Base-by-base conservation (phyloP, 106 monocot species). In the Allium fistulosum region DNA sequence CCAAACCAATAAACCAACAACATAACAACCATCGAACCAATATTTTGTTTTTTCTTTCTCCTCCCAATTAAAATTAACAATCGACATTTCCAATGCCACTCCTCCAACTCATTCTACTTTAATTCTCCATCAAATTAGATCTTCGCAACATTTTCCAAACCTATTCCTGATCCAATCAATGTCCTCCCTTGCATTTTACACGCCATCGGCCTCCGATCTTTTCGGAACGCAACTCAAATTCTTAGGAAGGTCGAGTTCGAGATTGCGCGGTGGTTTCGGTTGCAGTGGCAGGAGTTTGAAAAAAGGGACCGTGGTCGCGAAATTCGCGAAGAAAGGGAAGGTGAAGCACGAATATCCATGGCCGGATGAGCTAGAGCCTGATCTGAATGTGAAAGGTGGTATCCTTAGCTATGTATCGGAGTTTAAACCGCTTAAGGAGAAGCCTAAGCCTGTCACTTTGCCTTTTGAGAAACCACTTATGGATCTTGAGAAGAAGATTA, bases 391-490 rank as follows among this genome's bases (percentile, higher is more conserved):
- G 22, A 76, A 88, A 75, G 81, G 74, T 27, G 88, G 83, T 11
- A 74, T 83, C 27, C 76, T 93, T 68, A 88, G 75, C 56, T 88
- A 88, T 72, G 61, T 93, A 55, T 86, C 85, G 51, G 72, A 68
- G 61, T 93, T 88, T 77, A 93, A 93, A 73, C 85, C 93, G 47
- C 80, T 88, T 14, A 45, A 71, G 0, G 69, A 83, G 66, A 93
- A 93, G 69, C 88, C 85, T 17, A 88, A 88, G 70, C 85, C 79
- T 15, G 83, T 93, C 18, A 80, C 83, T 1, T 85, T 93, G 71
- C 74, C 70, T 17, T 93, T 93, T 64, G 93, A 93, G 85, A 93
- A 93, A 72, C 93, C 93, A n/a, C 49, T 93, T 49, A 68, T 93
- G 62, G 83, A 86, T 57, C 69, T 93, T 46, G 81, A 86, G 66